Evolutionary conservation across 192 early-diverging fungal species (phyloP), one percentile per base, ranked within the genome.

Genomic region (Thoreauomyces humboldtii): DNA sequence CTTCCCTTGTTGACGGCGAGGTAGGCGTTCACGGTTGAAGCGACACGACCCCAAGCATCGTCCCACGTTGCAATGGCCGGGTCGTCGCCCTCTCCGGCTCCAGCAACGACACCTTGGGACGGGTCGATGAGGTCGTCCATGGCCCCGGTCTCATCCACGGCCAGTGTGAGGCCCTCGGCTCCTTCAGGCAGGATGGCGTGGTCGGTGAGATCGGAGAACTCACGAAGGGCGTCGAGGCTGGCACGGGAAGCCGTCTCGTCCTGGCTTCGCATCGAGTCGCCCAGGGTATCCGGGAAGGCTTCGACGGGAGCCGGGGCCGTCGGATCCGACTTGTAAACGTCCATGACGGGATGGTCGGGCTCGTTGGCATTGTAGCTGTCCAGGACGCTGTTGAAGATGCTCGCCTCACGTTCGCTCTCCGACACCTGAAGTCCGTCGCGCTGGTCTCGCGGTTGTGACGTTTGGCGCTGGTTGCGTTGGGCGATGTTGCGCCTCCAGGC

Each of bases 41-140:
- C 55, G 14, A 57, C 34, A 3, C 19, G 19, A 4, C 4, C 19
- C 55, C 55, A 33, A 4, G 37, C 55, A 4, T 57, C 4, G 35
- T 57, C 55, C 55, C 55, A 57, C 2, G 29, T 7, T 21, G 7
- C 35, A 7, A 41, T 34, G n/a, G 55, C 19, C 14, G 15, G 2
- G 3, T 27, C 28, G 32, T 4, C 4, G 5, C 37, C 55, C 35
- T 28, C 55, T 11, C 32, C 55, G 4, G 55, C 55, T 7, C 32
- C 55, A 19, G 37, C 50, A 29, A 52, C 22, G 27, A 52, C 3
- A 24, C 21, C 50, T 15, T 52, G 14, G 50, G 28, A 52, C 2
- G 50, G 50, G 50, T 52, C 50, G 50, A 52, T 52, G 7, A 29
- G 21, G n/a, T 57, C 55, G 27, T 57, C 55, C 55, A 57, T 52